phyloP scores from a whole-genome alignment of 257 asterid genomes.

The Avicennia marina region DNA sequence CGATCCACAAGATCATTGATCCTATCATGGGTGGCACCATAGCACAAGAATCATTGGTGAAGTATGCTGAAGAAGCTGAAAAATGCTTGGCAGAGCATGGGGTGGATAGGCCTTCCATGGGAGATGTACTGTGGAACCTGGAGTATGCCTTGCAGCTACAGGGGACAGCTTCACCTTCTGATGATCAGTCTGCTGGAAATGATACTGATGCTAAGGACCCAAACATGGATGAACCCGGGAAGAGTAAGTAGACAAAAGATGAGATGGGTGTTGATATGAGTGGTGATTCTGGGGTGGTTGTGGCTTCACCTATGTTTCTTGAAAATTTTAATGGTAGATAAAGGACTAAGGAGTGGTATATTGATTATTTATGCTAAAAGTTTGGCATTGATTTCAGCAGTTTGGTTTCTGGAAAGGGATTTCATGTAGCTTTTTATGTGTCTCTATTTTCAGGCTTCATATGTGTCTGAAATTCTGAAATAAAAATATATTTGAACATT shows the following conservation, averaged over 20 bases:
- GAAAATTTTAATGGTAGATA: conserved; percentile 66
- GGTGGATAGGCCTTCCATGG: conserved; percentile 88
- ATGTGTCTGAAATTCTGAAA: too few relatives aligned
- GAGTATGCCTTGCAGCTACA: conserved; percentile 81
- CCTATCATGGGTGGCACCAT: conserved; percentile 37
- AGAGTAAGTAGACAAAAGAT: conserved; percentile 13
- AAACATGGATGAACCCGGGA: conserved; percentile 15
- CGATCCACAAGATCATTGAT: conserved; percentile 48
- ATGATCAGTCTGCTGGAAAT: conserved; percentile 9
- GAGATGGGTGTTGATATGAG: conserved; percentile 34
- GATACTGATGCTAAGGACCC: conserved; percentile 6
- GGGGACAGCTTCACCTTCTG: conserved; percentile 31
- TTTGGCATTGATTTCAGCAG: neutral
- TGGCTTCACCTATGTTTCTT: conserved; percentile 65
- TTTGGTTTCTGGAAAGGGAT: too few relatives aligned
- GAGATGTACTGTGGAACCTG: conserved; percentile 81
- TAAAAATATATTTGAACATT: too few relatives aligned
- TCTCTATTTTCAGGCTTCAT: too few relatives aligned
- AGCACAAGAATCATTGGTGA: conserved; percentile 46
- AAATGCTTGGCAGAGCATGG: conserved; percentile 85
- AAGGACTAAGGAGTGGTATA: conserved; percentile 5
- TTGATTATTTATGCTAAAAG: too few relatives aligned
- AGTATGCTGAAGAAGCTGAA: conserved; percentile 79
- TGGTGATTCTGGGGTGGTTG: conserved; percentile 82
- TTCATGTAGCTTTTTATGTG: too few relatives aligned